phyloP scores from a whole-genome alignment of 441 rosid species.

The Euphorbia schlechtendalii region DNA sequence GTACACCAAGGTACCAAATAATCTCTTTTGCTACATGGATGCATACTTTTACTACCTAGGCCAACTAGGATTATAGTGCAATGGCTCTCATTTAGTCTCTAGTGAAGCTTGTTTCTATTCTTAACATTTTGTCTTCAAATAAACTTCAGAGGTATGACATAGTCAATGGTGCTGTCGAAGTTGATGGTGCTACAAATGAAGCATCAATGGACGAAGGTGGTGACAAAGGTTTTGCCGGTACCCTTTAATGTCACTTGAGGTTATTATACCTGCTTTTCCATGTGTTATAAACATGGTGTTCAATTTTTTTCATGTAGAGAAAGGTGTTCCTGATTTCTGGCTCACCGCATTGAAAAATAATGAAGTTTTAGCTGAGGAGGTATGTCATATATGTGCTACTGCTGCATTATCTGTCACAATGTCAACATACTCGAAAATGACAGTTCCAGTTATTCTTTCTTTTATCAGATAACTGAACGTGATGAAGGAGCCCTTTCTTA shows the following conservation, averaged over 20 bases:
- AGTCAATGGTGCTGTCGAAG: slow-evolving; percentile 67
- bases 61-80: neutral
- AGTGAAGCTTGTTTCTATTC: slow-evolving; percentile 7
- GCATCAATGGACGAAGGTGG: slow-evolving; percentile 41
- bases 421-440: neutral
- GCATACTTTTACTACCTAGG: neutral
- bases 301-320: slow-evolving; percentile 38
- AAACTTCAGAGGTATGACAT: slow-evolving; percentile 58
- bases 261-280: neutral
- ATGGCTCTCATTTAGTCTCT: neutral
- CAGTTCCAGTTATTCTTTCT: neutral
- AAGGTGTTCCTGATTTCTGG: slow-evolving; percentile 95
- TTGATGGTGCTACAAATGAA: slow-evolving; percentile 43
- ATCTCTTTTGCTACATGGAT: neutral
- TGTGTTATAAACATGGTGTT: slow-evolving; percentile 11
- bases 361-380: slow-evolving; percentile 79
- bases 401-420: neutral
- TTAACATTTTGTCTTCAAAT: neutral
- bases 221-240: slow-evolving; percentile 55
- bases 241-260: neutral
- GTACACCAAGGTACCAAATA: slow-evolving; percentile 52
- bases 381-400: slow-evolving; percentile 16
- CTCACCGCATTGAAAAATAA: slow-evolving; percentile 77
- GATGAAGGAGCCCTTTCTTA: slow-evolving; percentile 85
- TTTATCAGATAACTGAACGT: slow-evolving; percentile 63